These are phyloP conservation scores for Gentiana straminea DNA, from an alignment of 257 asterid species.

Conservation along the genomic window DNA sequence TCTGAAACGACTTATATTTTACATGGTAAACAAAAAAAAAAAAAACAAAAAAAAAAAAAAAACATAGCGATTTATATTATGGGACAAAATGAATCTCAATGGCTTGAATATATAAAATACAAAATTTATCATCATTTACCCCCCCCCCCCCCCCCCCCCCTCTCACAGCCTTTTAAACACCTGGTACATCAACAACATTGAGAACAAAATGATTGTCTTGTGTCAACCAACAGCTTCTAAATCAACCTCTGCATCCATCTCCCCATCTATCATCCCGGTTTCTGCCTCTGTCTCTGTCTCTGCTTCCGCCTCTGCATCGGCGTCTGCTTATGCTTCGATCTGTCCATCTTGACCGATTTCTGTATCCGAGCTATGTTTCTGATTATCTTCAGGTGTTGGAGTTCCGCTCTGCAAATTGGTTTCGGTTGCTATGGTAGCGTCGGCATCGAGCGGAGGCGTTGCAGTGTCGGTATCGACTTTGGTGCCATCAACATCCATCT, in stretches of 20 bases:
- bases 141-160: no score
- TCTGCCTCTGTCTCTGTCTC: constrained; percentile 9
- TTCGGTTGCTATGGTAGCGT: constrained; percentile 36
- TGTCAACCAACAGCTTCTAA: constrained; percentile 35
- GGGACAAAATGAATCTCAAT: no score
- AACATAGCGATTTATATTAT: no score
- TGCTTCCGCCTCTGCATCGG: constrained; percentile 19
- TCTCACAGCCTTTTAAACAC: no score
- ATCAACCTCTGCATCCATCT: constrained; percentile 51
- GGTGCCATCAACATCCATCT: constrained; percentile 45
- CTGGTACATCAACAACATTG: no score
- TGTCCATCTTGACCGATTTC: constrained; percentile 58
- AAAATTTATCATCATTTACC: no score
- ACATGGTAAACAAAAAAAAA: no score
- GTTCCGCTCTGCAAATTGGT: constrained; percentile 45
- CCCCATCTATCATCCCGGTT: constrained; percentile 44
- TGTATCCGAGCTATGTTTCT: constrained; percentile 53
- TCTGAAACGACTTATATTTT: no score
- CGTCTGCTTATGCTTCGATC: constrained; percentile 42
- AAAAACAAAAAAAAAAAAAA: no score
- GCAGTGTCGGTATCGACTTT: constrained; percentile 42
- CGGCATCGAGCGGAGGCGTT: constrained; percentile 39
- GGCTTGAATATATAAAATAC: no score
- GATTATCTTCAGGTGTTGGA: constrained; percentile 61
- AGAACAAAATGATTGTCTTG: no score